Conservation (phyloP, 164 flowering plant species). For the Aristolochia fimbriata region DNA sequence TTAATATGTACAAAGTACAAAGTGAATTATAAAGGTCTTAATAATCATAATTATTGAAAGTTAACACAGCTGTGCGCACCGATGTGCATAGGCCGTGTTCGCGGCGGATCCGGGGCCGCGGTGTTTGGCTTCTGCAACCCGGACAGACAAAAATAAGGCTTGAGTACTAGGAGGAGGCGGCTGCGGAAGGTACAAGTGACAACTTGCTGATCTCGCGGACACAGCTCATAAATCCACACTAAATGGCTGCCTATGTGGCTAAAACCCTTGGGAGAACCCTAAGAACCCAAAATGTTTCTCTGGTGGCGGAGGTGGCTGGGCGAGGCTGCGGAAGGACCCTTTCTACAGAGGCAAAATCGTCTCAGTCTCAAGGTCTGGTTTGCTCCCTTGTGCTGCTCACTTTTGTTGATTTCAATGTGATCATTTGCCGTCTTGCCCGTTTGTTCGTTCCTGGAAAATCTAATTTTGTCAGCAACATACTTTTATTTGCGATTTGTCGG, state of each 20-base stretch:
- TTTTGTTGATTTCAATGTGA: neutral
- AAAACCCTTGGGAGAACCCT: conserved; percentile 12
- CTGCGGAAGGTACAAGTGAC: too few relatives aligned
- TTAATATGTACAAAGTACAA: too few relatives aligned
- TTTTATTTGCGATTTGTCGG: neutral
- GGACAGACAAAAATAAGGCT: too few relatives aligned
- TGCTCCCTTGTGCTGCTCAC: neutral
- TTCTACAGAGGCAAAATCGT: conserved; percentile 10
- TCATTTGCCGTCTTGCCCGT: neutral
- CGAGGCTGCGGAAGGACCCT: conserved; percentile 3
- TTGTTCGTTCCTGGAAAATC: neutral
- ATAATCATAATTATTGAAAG: too few relatives aligned
- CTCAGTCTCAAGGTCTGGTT: conserved; percentile 20
- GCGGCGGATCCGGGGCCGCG: too few relatives aligned
- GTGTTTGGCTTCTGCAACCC: too few relatives aligned
- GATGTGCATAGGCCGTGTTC: too few relatives aligned
- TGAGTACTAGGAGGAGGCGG: too few relatives aligned
- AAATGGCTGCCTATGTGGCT: conserved; percentile 7
- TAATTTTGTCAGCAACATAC: neutral
- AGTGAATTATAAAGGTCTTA: too few relatives aligned
- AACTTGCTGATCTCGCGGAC: too few relatives aligned
- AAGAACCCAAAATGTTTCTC: conserved; percentile 3
- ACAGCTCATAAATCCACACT: too few relatives aligned
- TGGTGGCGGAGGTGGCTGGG: neutral
- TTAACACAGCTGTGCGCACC: too few relatives aligned